phyloP scores from a whole-genome alignment of 1,139 yeast genomes.

The Hansenula sp. region DNA sequence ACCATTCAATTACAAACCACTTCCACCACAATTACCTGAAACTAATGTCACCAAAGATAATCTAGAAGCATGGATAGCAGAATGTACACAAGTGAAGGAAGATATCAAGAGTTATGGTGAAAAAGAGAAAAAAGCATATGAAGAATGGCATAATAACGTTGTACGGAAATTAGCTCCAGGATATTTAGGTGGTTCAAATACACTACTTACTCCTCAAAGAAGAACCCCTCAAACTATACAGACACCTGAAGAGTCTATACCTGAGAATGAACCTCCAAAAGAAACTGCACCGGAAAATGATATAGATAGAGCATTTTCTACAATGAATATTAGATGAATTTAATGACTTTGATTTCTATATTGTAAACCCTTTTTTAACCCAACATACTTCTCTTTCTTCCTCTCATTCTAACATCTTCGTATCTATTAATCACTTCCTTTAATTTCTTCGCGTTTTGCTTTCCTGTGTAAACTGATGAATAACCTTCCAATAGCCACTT shows the following conservation, averaged over 20 bases:
- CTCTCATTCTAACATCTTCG: conserved; percentile 84
- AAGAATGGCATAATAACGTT: conserved; percentile 28
- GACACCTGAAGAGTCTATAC: too few relatives aligned
- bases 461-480: conserved; percentile 34
- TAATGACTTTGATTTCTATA: not conserved
- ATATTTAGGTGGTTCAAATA: conserved; percentile 27
- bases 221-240: not conserved
- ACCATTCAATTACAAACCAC: conserved; percentile 42
- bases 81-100: conserved; percentile 14
- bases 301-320: conserved; percentile 10
- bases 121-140: conserved; percentile 23
- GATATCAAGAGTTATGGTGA: conserved; percentile 19
- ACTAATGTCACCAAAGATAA: conserved; percentile 24
- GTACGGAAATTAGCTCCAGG: conserved; percentile 38
- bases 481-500: conserved; percentile 77
- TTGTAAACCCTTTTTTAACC: conserved; percentile 39
- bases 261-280: not conserved
- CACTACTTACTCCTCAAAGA: conserved; percentile 16
- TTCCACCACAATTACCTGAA: conserved; percentile 28
- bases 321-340: conserved; percentile 3
- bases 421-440: conserved; percentile 59
- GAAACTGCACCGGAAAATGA: conserved; percentile 1
- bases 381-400: conserved; percentile 91
- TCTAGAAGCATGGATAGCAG: conserved; percentile 21
- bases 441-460: conserved; percentile 37